Base-by-base conservation (phyloP, 2,329 filamentous ascomycete species). In the Fusarium bulbicola region DNA sequence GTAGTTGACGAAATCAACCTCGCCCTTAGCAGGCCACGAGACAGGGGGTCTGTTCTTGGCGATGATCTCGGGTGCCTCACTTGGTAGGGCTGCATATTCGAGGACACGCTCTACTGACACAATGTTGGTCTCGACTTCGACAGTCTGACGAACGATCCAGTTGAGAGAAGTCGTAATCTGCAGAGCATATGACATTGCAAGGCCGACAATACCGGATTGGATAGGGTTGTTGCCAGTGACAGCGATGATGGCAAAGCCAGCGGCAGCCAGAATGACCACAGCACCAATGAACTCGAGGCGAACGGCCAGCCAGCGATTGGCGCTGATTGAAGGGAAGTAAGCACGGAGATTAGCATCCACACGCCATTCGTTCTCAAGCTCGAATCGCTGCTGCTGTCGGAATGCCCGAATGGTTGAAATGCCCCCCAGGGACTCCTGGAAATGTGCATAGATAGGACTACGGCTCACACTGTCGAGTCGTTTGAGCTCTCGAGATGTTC, bases 101-200 rank as follows among this genome's bases (percentile, higher is more conserved):
- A 99, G 91, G 53, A 99, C 95, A 79, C 96, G 93, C 87, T 99
- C 96, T 42, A 99, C 96, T 15, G 95, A 97, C 50, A 99, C 95
- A 79, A 99, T 99, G 83, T 99, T 99, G n/a, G 95, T 98, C 86
- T 99, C 97, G n/a, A 99, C 96, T 83, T 99, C 97, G 39, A 99
- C 96, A 1, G 95, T 98, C 84, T 99, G 96, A 66, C 97, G 91
- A 58, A 99, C 96, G 79, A 99, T 98, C 96, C 96, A 99, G 86
- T 98, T 99, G 78, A 99, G 89, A 40, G 95, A 97, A 75, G 95
- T 93, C 4, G 96, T 99, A 79, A 99, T 98, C 84, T 98, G 94
- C 72, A 99, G 88, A 43, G 95, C 96, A 83, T 98, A 98, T 52
- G 95, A 97, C 95, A 99, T 97, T 73, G 93, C 91, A 78, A 99